These are phyloP conservation scores for Triglochin maritima DNA, from an alignment of 106 monocot species.

Conservation along the genomic window DNA sequence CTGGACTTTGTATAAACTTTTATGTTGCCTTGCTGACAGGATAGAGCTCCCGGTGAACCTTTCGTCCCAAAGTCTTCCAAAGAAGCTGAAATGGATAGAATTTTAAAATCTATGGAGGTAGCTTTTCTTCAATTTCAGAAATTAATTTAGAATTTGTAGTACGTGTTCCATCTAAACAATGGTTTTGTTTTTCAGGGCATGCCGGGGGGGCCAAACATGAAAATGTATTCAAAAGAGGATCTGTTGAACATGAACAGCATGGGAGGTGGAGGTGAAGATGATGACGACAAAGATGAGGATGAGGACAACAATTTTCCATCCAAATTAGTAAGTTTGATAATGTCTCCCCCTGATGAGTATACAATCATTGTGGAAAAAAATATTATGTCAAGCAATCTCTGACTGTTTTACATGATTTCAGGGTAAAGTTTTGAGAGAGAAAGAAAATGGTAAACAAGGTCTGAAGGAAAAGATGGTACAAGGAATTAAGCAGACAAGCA, in stretches of 20 bases:
- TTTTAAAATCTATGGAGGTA: slow-evolving; percentile 93
- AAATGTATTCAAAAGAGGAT: slow-evolving; percentile 94
- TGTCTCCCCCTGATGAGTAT: neutral
- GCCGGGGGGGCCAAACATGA: slow-evolving; percentile 94
- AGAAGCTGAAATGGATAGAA: slow-evolving; percentile 98
- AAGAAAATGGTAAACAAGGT: slow-evolving; percentile 3
- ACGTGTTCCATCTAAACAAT: neutral
- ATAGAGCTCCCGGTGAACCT: slow-evolving; percentile 65
- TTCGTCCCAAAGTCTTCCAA: slow-evolving; percentile 77
- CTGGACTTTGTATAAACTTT: neutral
- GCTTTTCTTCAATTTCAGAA: neutral
- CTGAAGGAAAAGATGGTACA: slow-evolving; percentile 3
- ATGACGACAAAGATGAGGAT: slow-evolving; percentile 60
- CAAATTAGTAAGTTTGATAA: slow-evolving; percentile 40
- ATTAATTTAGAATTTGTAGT: neutral
- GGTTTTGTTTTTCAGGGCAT: slow-evolving; percentile 43
- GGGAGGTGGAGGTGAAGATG: slow-evolving; percentile 33
- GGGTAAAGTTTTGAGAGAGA: slow-evolving; percentile 13
- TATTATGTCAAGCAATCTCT: neutral
- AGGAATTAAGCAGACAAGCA: slow-evolving; percentile 4
- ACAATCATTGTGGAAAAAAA: neutral
- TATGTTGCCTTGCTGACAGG: slow-evolving; percentile 26
- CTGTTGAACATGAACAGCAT: slow-evolving; percentile 71
- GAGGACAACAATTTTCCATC: slow-evolving; percentile 47
- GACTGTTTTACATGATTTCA: neutral